Percentiles rank a stretch among this genome's conserved stretches.
phyloP scores from a whole-genome alignment of 352 stramenopile species.

The Halophytophthora polymorphica region DNA sequence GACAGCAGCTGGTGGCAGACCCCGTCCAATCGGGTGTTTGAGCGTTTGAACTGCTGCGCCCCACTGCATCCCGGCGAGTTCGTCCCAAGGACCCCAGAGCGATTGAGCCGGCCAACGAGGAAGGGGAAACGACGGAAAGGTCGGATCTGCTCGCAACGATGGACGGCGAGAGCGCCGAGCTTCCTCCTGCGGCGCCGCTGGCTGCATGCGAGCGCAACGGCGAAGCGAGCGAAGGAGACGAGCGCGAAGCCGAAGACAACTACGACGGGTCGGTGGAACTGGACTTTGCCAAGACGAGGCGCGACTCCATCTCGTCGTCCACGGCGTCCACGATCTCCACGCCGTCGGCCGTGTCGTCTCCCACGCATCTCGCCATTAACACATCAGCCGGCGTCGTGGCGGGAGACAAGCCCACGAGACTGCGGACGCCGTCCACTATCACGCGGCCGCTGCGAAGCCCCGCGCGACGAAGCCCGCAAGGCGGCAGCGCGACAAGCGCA shows the following conservation, averaged over 20 bases:
- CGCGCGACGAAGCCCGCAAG: constrained; percentile 6
- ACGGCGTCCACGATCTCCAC: constrained; percentile 22
- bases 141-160: no score
- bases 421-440: constrained; percentile 24
- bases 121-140: no score
- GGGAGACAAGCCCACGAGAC: constrained; percentile 10
- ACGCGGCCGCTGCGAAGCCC: constrained; percentile 19
- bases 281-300: constrained; percentile 23
- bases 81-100: no score
- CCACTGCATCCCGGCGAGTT: background rate
- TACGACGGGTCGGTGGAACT: constrained; percentile 14
- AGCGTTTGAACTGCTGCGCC: background rate
- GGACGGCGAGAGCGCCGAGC: background rate
- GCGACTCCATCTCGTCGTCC: constrained; percentile 30
- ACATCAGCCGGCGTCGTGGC: constrained; percentile 10
- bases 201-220: constrained; percentile 3
- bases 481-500: constrained; percentile 1
- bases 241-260: constrained; percentile 3
- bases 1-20: no score
- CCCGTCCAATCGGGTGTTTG: no score
- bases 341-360: constrained; percentile 19
- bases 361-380: constrained; percentile 21
- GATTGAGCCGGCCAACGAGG: no score
- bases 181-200: background rate
- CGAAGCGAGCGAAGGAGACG: constrained; percentile 3